phyloP scores from a whole-genome alignment of 768 basidiomycete species.

The Lactarius deliciosus region DNA sequence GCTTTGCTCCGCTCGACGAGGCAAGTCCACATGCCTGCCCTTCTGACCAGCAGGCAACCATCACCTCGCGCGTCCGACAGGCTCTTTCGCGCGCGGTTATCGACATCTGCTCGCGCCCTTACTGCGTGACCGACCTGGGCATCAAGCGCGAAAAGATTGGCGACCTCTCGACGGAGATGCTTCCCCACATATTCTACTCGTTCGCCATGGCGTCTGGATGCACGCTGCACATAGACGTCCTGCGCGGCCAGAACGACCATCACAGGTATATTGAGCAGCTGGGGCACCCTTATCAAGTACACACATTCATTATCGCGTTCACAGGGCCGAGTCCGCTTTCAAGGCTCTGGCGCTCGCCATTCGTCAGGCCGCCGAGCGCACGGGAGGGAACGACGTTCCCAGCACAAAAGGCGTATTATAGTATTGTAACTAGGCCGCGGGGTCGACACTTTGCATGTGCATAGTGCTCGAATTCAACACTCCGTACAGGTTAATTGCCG shows the following conservation, averaged over 20 bases:
- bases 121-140: conserved; percentile 89
- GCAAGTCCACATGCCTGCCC: conserved; percentile 42
- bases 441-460: background rate
- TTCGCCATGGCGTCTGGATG: conserved; percentile 96
- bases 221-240: conserved; percentile 91
- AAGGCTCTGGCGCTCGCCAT: conserved; percentile 96
- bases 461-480: background rate
- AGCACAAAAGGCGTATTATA: conserved; percentile 95
- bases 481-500: background rate
- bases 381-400: conserved; percentile 87
- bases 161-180: conserved; percentile 97
- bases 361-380: conserved; percentile 87
- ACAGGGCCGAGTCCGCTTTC: conserved; percentile 94
- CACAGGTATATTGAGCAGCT: conserved; percentile 64
- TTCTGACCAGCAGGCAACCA: background rate
- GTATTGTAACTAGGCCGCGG: conserved; percentile 1
- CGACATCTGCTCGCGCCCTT: conserved; percentile 97
- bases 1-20: conserved; percentile 96
- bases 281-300: background rate
- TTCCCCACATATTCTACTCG: conserved; percentile 95
- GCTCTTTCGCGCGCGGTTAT: conserved; percentile 95
- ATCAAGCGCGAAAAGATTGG: conserved; percentile 89
- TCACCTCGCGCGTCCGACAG: conserved; percentile 42
- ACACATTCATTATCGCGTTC: conserved; percentile 9
- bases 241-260: conserved; percentile 96